These are phyloP conservation scores for Musa acuminata DNA, from an alignment of 176 grass and related monocot genomes.

Conservation along the genomic window DNA sequence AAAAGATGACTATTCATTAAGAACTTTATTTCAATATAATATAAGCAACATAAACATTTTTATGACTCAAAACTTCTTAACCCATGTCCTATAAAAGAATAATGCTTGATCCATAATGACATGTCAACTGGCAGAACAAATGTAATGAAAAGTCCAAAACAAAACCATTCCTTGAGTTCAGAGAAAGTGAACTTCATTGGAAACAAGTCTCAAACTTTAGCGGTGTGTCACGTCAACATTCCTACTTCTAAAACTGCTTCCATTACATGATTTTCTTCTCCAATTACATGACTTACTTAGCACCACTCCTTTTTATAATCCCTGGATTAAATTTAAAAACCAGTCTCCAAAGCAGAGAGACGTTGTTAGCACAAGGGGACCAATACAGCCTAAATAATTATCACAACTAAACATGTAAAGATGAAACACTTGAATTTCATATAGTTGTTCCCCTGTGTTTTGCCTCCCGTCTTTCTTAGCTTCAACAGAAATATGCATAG, in stretches of 20 bases:
- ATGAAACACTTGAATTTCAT: not conserved
- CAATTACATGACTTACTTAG: no score
- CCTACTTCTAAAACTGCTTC: no score
- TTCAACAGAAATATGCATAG: not conserved
- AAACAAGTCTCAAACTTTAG: no score
- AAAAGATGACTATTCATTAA: not conserved
- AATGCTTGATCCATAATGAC: not conserved
- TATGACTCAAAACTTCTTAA: not conserved
- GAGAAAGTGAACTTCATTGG: not conserved
- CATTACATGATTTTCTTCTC: no score
- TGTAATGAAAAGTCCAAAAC: not conserved
- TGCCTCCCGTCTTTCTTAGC: not conserved
- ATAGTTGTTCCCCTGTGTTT: not conserved
- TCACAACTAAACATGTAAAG: not conserved
- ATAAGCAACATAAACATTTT: not conserved
- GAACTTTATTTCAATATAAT: not conserved
- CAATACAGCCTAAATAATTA: not conserved
- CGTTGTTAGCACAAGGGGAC: no score
- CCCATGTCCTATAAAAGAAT: not conserved
- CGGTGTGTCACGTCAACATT: no score
- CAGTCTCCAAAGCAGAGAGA: no score
- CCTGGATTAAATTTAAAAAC: no score
- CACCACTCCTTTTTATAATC: no score
- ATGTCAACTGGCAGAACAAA: not conserved
- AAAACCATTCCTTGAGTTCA: not conserved